Conservation (phyloP, 1,139 yeast species). For the Fermentozyma sake region DNA sequence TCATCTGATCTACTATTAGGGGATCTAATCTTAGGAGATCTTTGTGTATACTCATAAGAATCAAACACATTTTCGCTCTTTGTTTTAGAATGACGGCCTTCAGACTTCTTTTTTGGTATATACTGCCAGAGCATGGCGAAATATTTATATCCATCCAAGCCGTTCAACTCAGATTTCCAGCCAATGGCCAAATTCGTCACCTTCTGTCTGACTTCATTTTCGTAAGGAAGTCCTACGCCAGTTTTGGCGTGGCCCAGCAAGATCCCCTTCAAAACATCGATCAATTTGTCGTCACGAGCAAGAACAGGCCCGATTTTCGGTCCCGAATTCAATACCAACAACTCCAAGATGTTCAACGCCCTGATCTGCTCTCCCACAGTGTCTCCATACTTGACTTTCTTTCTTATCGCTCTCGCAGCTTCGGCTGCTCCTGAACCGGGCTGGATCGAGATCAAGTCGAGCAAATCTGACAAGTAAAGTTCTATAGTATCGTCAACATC, state of each 20-base stretch:
- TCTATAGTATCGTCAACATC: constrained; percentile 27
- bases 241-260: constrained; percentile 31
- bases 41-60: constrained; percentile 6
- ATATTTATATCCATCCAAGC: constrained; percentile 46
- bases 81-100: constrained; percentile 3
- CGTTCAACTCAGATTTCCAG: constrained; percentile 59
- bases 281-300: constrained; percentile 67
- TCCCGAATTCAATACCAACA: constrained; percentile 76
- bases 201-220: constrained; percentile 43
- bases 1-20: constrained; percentile 1
- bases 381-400: constrained; percentile 81
- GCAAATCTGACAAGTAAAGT: constrained; percentile 32
- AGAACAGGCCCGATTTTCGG: constrained; percentile 38
- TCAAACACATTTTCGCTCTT: constrained; percentile 9
- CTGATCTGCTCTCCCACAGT: constrained; percentile 52
- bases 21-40: constrained; percentile 5
- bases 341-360: constrained; percentile 67
- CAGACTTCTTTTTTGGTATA: constrained; percentile 18
- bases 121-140: constrained; percentile 45
- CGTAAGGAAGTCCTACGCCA: constrained; percentile 37
- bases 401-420: constrained; percentile 87
- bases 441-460: constrained; percentile 38
- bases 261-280: constrained; percentile 60
- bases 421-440: constrained; percentile 54
- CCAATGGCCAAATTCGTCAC: constrained; percentile 50